Percentiles rank a stretch among this genome's conserved stretches.
Evolutionary conservation across 208 protist genomes (phyloP).

Genomic region (Crithidia expoeki): DNA sequence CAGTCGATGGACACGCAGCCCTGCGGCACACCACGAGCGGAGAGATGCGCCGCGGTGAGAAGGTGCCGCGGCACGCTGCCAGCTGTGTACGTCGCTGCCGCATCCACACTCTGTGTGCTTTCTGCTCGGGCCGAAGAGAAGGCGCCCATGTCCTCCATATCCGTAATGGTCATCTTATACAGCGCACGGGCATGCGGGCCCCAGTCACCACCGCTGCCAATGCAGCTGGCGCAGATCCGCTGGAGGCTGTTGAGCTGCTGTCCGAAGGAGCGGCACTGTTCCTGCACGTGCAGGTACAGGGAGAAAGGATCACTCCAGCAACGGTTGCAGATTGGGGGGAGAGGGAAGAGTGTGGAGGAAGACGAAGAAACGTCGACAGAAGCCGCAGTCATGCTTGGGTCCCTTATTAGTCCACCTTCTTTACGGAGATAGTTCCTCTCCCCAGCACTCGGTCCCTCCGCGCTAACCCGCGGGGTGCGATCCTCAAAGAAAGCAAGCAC

Average conservation of each 20-base stretch:
- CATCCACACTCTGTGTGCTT: neutral
- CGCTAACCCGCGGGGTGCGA: neutral
- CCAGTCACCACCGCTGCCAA: conserved; percentile 36
- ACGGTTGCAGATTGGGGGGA: conserved; percentile 47
- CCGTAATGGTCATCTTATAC: conserved; percentile 10
- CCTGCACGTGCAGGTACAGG: conserved; percentile 32
- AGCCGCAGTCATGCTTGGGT: no score
- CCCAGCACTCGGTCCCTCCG: no score
- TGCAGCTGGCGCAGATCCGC: conserved; percentile 40
- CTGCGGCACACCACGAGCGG: conserved; percentile 19
- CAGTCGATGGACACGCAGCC: conserved; percentile 78
- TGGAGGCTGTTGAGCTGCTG: conserved; percentile 28
- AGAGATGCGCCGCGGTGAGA: conserved; percentile 17
- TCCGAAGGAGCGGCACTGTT: conserved; percentile 23
- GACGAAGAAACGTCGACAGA: no score
- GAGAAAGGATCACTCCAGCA: conserved; percentile 46
- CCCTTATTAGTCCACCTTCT: no score
- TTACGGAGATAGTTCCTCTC: no score
- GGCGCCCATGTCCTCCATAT: conserved; percentile 48
- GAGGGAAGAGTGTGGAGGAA: neutral
- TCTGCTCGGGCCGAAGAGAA: neutral
- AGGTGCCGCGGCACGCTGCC: conserved; percentile 21
- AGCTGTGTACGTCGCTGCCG: neutral
- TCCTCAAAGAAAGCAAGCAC: conserved; percentile 13
- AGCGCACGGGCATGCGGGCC: conserved; percentile 5